phyloP scores from a whole-genome alignment of 148 eudicot species.

The Vaccinium myrtillus region DNA sequence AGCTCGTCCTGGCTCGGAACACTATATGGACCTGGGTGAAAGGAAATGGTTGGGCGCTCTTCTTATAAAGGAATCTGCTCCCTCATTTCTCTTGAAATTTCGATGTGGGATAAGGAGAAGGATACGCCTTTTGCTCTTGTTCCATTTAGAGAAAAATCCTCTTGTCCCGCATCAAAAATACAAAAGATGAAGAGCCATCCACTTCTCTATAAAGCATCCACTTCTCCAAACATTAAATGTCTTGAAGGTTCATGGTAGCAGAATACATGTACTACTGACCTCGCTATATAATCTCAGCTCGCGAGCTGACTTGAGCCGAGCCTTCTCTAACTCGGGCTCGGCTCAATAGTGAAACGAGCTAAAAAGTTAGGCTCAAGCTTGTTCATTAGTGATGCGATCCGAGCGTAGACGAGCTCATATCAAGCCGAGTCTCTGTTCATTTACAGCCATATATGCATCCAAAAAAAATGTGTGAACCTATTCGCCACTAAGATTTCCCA shows the following conservation, averaged over 20 bases:
- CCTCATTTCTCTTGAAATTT: neutral
- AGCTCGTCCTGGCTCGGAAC: neutral
- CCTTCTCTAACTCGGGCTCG: too few species aligned
- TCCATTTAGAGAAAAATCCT: neutral
- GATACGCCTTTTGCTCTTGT: neutral
- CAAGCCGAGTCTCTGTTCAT: too few species aligned
- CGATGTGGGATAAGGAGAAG: neutral
- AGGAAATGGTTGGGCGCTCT: neutral
- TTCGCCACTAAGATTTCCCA: too few species aligned
- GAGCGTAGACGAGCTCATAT: too few species aligned
- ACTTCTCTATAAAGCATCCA: neutral
- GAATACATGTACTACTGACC: neutral
- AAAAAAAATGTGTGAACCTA: too few species aligned
- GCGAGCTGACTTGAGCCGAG: too few species aligned
- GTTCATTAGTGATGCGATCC: too few species aligned
- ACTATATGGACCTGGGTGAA: neutral
- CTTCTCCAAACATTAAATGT: neutral
- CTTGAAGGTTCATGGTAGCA: neutral
- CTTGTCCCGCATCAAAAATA: neutral
- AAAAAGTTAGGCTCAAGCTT: too few species aligned
- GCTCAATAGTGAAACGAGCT: too few species aligned
- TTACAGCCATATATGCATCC: too few species aligned
- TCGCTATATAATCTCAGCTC: too few species aligned
- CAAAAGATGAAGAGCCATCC: neutral
- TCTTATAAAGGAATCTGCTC: neutral